Conservation (phyloP, 257 asterid genomes). For the Scutellaria minor region DNA sequence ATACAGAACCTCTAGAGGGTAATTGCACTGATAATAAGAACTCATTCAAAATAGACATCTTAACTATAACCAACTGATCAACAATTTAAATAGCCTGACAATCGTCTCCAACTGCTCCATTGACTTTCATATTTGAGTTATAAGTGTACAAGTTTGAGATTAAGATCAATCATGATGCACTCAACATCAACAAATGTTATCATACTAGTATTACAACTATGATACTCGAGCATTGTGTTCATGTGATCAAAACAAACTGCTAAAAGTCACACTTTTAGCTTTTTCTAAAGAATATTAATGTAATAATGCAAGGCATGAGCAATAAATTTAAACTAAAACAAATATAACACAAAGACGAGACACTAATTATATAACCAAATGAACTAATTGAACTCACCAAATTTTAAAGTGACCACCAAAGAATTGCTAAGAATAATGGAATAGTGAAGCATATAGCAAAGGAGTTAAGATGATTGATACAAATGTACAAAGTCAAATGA, state of each 20-base stretch:
- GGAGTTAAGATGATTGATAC: background rate
- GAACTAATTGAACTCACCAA: background rate
- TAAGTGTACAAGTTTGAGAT: background rate
- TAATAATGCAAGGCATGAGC: background rate
- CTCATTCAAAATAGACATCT: background rate
- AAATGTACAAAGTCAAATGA: background rate
- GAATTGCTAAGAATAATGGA: background rate
- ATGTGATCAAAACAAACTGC: background rate
- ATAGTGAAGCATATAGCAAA: background rate
- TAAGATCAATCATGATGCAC: background rate
- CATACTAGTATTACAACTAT: background rate
- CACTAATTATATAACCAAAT: background rate
- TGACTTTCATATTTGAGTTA: background rate
- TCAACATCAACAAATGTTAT: background rate
- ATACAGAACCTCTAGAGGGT: background rate
- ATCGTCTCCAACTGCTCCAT: constrained; percentile 6
- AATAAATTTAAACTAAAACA: background rate
- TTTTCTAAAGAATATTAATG: background rate
- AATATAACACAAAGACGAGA: background rate
- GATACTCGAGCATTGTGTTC: background rate
- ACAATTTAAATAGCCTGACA: background rate
- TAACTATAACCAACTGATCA: background rate
- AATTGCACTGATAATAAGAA: background rate
- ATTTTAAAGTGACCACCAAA: background rate
- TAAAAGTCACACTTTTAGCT: background rate